Conservation (phyloP, 176 grass and related monocot species). For the Oryza officinalis region DNA sequence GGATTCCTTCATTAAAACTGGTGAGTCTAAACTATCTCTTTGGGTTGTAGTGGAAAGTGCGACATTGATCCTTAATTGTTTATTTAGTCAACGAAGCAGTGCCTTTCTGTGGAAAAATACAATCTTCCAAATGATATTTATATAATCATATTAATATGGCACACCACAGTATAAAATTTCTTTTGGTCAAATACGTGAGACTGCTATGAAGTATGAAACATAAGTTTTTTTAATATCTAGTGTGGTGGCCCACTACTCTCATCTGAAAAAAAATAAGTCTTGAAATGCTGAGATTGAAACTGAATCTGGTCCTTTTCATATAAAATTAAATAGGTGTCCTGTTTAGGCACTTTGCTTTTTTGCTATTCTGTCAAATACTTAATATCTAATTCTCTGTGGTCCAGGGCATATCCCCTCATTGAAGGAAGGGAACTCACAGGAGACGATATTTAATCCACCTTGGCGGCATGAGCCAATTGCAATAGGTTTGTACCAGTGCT, state of each 20-base stretch:
- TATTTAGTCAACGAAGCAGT: not conserved
- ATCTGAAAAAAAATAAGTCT: not conserved
- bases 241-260: not conserved
- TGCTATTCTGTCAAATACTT: not conserved
- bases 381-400: constrained; percentile 16
- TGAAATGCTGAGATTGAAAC: not conserved
- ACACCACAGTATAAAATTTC: not conserved
- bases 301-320: constrained; percentile 1
- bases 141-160: not conserved
- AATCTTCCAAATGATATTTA: not conserved
- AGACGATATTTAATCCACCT: constrained; percentile 93
- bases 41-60: not conserved
- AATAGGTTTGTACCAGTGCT: constrained; percentile 58
- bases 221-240: not conserved
- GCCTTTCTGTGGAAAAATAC: not conserved
- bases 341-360: constrained; percentile 13
- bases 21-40: constrained; percentile 43
- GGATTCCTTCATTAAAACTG: constrained; percentile 98
- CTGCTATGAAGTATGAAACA: not conserved
- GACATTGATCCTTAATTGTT: not conserved
- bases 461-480: constrained; percentile 83
- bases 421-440: constrained; percentile 94
- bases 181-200: constrained; percentile 10
- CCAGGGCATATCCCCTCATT: constrained; percentile 83
- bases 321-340: not conserved